These are phyloP conservation scores for Perkinsus olseni DNA, from an alignment of 169 alveolate species.

Conservation along the genomic window DNA sequence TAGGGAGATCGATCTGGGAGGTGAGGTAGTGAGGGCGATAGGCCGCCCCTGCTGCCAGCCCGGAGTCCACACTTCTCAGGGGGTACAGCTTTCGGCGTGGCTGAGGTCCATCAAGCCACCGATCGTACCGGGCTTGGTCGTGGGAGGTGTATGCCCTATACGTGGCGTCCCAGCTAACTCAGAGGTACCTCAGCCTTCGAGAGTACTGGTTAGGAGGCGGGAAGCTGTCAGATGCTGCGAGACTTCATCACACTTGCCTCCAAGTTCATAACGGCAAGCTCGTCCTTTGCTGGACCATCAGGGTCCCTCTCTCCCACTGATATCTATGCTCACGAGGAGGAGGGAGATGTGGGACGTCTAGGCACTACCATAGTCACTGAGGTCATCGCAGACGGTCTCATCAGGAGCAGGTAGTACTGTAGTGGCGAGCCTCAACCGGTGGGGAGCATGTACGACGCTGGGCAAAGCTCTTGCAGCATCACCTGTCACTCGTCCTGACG, in stretches of 20 bases:
- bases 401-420: background rate
- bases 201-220: background rate
- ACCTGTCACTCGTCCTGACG: too few relatives aligned
- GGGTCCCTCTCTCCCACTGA: background rate
- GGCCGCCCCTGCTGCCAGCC: background rate
- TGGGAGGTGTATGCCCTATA: background rate
- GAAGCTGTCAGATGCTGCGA: background rate
- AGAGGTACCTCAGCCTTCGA: background rate
- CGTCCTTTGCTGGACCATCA: background rate
- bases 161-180: background rate
- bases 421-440: background rate
- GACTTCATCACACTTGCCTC: background rate
- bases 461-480: too few relatives aligned
- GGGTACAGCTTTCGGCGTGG: background rate
- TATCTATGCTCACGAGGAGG: background rate
- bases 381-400: background rate
- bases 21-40: background rate
- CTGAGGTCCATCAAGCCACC: background rate
- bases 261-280: background rate
- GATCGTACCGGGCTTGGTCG: background rate
- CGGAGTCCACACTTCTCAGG: background rate
- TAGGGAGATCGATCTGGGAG: background rate
- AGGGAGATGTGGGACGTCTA: background rate
- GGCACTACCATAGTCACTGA: background rate
- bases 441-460: too few relatives aligned